Evolutionary conservation across 176 grass and related monocot species (phyloP).

Genomic region (Miscanthus lutarioriparius): DNA sequence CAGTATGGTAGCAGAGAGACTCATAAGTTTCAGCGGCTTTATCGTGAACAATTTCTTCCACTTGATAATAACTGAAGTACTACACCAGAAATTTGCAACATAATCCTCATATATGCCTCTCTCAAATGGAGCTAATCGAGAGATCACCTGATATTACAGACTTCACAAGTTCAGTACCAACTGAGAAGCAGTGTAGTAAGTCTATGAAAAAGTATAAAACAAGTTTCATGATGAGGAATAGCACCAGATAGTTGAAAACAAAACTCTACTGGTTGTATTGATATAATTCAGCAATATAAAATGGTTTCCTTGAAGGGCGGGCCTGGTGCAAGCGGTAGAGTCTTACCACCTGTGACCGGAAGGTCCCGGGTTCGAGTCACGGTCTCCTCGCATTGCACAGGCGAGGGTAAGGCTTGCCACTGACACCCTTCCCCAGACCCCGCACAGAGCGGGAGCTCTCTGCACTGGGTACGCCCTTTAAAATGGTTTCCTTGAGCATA

Average conservation of each 20-base stretch:
- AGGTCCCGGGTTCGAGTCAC: too few species aligned
- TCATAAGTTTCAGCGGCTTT: slow-evolving; percentile 68
- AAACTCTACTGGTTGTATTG: not conserved
- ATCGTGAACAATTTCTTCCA: slow-evolving; percentile 82
- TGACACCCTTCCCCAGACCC: too few species aligned
- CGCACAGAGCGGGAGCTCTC: too few species aligned
- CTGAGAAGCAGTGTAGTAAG: slow-evolving; percentile 7
- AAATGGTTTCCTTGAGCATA: not conserved
- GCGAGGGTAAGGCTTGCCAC: too few species aligned
- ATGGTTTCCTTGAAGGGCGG: slow-evolving; percentile 1
- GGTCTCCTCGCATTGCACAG: too few species aligned
- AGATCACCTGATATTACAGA: slow-evolving; percentile 63
- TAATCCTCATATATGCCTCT: slow-evolving; percentile 96
- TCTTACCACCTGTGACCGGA: too few species aligned
- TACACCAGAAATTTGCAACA: slow-evolving; percentile 98
- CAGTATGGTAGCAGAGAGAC: slow-evolving; percentile 69
- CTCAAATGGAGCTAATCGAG: slow-evolving; percentile 87
- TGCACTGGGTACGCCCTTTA: too few species aligned
- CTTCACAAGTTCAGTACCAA: slow-evolving; percentile 15
- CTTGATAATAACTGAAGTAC: slow-evolving; percentile 84
- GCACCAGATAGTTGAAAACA: not conserved
- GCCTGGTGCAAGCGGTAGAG: too few species aligned
- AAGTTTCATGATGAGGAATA: not conserved
- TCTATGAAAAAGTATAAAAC: slow-evolving; percentile 16
- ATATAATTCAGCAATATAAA: slow-evolving; percentile 8